These are phyloP conservation scores for Leccinum pachyderme DNA, from an alignment of 1,284 basidiomycete genomes.

Conservation along the genomic window DNA sequence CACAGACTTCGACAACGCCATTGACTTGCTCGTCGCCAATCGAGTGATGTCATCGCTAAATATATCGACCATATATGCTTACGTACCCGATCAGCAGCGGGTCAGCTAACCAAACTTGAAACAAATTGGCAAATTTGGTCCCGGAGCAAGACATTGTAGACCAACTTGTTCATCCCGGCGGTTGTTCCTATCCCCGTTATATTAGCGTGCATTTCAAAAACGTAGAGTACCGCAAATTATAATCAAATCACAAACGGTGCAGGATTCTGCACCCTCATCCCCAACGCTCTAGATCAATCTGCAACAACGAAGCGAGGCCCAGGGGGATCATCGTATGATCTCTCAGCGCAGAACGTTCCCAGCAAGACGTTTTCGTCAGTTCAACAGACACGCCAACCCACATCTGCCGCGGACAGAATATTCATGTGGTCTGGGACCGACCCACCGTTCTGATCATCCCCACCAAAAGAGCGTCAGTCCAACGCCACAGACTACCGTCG, in stretches of 20 bases:
- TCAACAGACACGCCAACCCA: conserved; percentile 32
- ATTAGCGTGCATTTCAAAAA: neutral
- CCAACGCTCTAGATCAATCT: neutral
- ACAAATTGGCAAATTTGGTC: neutral
- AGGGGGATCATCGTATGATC: conserved; percentile 56
- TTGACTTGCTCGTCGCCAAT: neutral
- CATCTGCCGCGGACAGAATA: conserved; percentile 57
- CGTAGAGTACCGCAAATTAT: neutral
- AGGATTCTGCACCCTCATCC: neutral
- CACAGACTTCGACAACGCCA: too few species aligned
- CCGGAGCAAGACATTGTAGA: neutral
- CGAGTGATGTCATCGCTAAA: conserved; percentile 4
- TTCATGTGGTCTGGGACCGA: conserved; percentile 76
- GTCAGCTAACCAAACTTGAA: neutral
- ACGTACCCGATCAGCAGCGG: neutral
- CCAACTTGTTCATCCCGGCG: neutral
- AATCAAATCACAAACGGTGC: neutral
- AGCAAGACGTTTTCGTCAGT: conserved; percentile 10
- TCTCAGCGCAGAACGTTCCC: conserved; percentile 33
- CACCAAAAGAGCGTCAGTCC: neutral
- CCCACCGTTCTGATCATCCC: conserved; percentile 51
- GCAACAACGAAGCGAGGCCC: conserved; percentile 41
- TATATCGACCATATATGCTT: neutral
- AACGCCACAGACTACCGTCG: neutral
- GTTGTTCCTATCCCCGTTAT: neutral